Conservation (phyloP, 139 green algal species). For the Pseudopediastrum boryanum region DNA sequence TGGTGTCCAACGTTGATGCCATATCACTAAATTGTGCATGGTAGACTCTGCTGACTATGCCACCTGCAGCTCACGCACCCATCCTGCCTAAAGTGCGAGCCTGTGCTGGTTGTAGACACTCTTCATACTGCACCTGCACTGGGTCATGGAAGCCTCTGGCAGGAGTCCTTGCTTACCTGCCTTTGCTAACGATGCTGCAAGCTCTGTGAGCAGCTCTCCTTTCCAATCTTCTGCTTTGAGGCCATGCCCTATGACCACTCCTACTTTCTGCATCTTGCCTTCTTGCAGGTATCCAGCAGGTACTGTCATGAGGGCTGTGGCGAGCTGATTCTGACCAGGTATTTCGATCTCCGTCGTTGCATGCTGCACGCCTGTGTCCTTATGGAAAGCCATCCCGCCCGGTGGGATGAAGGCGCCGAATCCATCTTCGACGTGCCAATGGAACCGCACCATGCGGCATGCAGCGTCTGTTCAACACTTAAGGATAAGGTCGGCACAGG, state of each 20-base stretch:
- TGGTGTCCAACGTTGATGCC: too few species aligned
- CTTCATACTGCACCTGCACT: not conserved
- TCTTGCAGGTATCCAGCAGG: slow-evolving; percentile 48
- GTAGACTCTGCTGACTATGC: not conserved
- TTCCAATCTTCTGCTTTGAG: slow-evolving; percentile 60
- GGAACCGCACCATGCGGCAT: slow-evolving; percentile 63
- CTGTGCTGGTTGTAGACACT: not conserved
- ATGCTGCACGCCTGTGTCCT: slow-evolving; percentile 52
- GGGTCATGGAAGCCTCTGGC: not conserved
- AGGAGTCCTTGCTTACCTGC: slow-evolving; percentile 40
- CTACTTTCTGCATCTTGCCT: slow-evolving; percentile 52
- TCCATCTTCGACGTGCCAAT: slow-evolving; percentile 69
- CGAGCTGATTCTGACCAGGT: slow-evolving; percentile 19
- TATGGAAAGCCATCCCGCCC: slow-evolving; percentile 35
- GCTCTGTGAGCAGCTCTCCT: slow-evolving; percentile 52
- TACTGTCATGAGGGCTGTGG: slow-evolving; percentile 55
- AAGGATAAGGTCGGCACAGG: too few species aligned
- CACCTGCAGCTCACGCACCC: not conserved
- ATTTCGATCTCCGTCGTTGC: slow-evolving; percentile 68
- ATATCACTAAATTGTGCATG: too few species aligned
- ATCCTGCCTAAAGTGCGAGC: not conserved
- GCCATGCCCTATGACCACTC: slow-evolving; percentile 72
- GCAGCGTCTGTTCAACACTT: too few species aligned
- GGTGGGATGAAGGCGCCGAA: slow-evolving; percentile 52
- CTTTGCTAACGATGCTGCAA: slow-evolving; percentile 50